Evolutionary conservation across 2,329 filamentous ascomycete genomes (phyloP).

Genomic region (Xylariaceae sp.): DNA sequence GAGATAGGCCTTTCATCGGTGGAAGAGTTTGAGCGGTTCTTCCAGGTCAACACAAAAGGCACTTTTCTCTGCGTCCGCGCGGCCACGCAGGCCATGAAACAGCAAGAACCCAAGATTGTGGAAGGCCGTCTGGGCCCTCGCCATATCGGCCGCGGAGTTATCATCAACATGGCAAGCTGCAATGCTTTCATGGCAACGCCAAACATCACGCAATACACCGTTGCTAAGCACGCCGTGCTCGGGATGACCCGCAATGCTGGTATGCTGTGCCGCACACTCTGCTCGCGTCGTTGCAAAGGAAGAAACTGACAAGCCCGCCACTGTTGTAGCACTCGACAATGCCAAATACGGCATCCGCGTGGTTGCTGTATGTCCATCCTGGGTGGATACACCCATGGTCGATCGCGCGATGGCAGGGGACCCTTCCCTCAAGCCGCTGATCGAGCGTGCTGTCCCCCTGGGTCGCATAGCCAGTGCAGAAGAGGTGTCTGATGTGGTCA

Average conservation of each 20-base stretch:
- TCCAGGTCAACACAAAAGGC: conserved; percentile 12
- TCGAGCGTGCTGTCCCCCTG: conserved; percentile 19
- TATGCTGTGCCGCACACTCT: not conserved
- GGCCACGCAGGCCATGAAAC: conserved; percentile 10
- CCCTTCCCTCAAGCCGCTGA: conserved; percentile 12
- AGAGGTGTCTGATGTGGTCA: conserved; percentile 31
- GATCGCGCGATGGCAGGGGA: conserved; percentile 11
- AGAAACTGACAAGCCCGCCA: not conserved
- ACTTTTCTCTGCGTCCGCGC: conserved; percentile 1
- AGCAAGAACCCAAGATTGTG: not conserved
- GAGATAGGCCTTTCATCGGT: conserved; percentile 1
- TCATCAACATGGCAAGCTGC: conserved; percentile 11
- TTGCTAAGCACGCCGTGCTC: conserved; percentile 11
- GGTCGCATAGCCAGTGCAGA: conserved; percentile 30
- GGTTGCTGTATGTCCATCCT: conserved; percentile 36
- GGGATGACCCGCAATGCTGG: conserved; percentile 14
- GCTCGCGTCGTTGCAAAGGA: not conserved
- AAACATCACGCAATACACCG: conserved; percentile 10
- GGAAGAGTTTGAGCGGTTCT: conserved; percentile 13
- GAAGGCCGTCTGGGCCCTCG: not conserved
- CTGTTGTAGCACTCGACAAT: conserved; percentile 28
- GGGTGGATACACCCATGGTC: conserved; percentile 35
- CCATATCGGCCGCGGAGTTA: conserved; percentile 9
- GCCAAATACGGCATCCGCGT: conserved; percentile 30
- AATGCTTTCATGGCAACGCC: conserved; percentile 13